These are phyloP conservation scores for Chimonanthus praecox DNA, from an alignment of 164 flowering plant species.

Conservation along the genomic window DNA sequence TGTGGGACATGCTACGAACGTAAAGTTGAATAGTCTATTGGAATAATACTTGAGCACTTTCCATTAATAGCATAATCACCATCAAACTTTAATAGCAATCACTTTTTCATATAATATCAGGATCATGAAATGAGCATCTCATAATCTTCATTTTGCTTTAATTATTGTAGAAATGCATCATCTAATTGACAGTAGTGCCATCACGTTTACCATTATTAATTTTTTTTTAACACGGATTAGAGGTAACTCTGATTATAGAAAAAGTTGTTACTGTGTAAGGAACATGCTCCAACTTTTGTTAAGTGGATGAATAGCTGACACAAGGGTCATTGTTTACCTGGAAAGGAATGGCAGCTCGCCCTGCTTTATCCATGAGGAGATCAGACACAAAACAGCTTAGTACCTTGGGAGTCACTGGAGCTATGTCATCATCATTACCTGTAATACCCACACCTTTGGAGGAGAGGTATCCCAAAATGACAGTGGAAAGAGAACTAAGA, in stretches of 20 bases:
- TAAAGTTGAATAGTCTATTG: too few species aligned
- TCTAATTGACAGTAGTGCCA: background rate
- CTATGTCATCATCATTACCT: slow-evolving; percentile 53
- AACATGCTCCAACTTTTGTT: background rate
- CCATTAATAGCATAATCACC: too few species aligned
- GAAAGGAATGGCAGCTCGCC: slow-evolving; percentile 59
- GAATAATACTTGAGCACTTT: too few species aligned
- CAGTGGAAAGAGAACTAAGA: slow-evolving; percentile 47
- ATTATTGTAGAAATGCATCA: background rate
- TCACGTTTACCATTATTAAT: background rate
- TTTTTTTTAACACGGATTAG: background rate
- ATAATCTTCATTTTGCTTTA: background rate
- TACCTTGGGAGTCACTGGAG: slow-evolving; percentile 39
- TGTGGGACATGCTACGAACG: too few species aligned
- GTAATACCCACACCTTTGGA: slow-evolving; percentile 29
- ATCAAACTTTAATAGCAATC: background rate
- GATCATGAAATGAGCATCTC: background rate
- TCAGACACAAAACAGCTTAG: slow-evolving; percentile 29
- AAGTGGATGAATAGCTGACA: slow-evolving; percentile 1
- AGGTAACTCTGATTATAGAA: background rate
- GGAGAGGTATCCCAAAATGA: slow-evolving; percentile 36
- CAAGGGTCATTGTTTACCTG: slow-evolving; percentile 2
- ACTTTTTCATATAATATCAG: background rate
- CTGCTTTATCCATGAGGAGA: slow-evolving; percentile 51
- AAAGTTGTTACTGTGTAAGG: background rate